Evolutionary conservation across 2,329 filamentous ascomycete species (phyloP), one percentile per base, ranked within the genome.

Genomic region (Trichophyton schoenleinii): DNA sequence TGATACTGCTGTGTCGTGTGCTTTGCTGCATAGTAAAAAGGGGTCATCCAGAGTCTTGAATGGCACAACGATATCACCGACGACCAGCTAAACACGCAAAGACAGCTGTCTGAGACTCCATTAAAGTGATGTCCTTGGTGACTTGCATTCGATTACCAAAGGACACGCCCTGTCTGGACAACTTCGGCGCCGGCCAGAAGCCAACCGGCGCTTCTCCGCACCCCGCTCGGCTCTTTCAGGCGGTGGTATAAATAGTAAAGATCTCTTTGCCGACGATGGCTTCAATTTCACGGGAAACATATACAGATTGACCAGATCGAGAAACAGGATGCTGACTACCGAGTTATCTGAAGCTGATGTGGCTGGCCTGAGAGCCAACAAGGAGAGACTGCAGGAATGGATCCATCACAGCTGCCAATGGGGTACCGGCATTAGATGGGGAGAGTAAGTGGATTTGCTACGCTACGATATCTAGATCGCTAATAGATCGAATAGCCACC

Each of bases 381-480:
- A 81, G 66, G 74, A 77, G 13, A 78, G 86, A 64, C 70, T 88
- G 65, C 84, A 86, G 76, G 76, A 79, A 28, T 81, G 84, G 63
- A 77, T 88, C 11, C 86, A 88, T 70, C 70, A 82, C 62, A 87
- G 84, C 1, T 87, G 83, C 69, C 78, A 84, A 73, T 88, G 84
- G 80, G 86, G 86, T 0, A 79, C 76, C 52, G 86, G 85, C 0
- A 79, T 86, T 64, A 74, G 79, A 73, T 89, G 85, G 84, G 86
- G 86, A 73, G 77, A 80, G 85, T 85, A 78, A 74, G 82, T 77
- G 38, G 22, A 9, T 42, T 13, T 44, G 11, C 58, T 28, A 49
- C 25, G 13, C 34, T 38, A 13, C 20, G n/a, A 36, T 20, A 59
- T n/a, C 4, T 18, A 41, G 20, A 25, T 28, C 6, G 22, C 58